Base-by-base conservation (phyloP, 1,139 yeast species). In the Candida dubliniensis region DNA sequence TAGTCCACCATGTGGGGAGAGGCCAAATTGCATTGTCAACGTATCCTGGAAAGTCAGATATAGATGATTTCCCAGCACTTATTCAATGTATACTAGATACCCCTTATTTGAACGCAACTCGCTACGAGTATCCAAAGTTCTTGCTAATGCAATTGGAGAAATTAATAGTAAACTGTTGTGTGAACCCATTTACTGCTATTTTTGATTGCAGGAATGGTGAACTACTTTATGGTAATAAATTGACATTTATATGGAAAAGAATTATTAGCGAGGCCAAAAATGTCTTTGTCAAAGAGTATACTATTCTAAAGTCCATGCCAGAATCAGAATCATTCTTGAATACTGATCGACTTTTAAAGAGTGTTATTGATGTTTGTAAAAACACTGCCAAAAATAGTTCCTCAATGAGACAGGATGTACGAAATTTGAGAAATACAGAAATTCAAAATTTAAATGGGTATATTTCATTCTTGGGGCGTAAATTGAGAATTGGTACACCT, bases 381-480 rank as follows among this genome's bases (percentile, higher is more conserved):
- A 40, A 56, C 31, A 75, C 84, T 23, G 74, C 77, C 0, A 62
- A 71, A 38, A 93, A 90, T 64, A 80, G 85, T 42, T 82, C 95
- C 8, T 87, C 96, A 2, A 93, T 91, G 98, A 76, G 96, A 55
- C 89, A 87, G 52, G 98, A 91, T 56, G 74, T 86, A 1, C 61
- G 79, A 38, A 69, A 75, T 50, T 68, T 81, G 43, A 74, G 82
- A 50, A 72, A 70, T 24, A 85, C 95, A 0, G 99, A 91, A 59
- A 77, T 91, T 27, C 85, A 84, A 47, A 85, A 77, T 61, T 82
- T 91, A 47, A 91, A 89, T 58, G 96, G 96, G 2, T 83, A 79
- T 56, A 71, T 90, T 12, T 77, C 74, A 5, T 59, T 55, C 11
- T 64, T 82, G 46, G 96, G 87, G 0, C 52, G 58, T 18, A 61